Evolutionary conservation across 2,329 filamentous ascomycete species (phyloP), one percentile per base, ranked within the genome.

Genomic region (Neopestalotiopsis rosae): DNA sequence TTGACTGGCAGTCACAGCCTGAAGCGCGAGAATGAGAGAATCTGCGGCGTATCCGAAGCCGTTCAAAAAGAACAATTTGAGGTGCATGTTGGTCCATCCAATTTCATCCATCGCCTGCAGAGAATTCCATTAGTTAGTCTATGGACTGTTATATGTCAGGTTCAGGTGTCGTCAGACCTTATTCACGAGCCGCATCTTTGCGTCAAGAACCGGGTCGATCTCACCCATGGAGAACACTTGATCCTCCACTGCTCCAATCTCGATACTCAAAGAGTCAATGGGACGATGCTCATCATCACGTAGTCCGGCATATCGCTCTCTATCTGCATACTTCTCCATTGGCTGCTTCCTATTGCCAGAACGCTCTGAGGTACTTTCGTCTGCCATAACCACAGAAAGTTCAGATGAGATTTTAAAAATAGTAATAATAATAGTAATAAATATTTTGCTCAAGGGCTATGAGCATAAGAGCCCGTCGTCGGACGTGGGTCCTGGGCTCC

Each of bases 161-260:
- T 13, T 28, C 63, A 67, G 65, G 45, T 28, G 32, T 67, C 64
- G n/a, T 73, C 86, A 79, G 74, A 89, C 88, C 77, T 92, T 87
- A 76, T 92, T 93, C 70, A 92, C 86, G 34, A 92, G 81, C 72
- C 89, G 85, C 89, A 92, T 92, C 77, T 92, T 92, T 49, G 85
- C 85, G 73, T 88, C 87, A 56, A 92, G 80, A 1, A 86, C 89
- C 4, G 89, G 87, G 74, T 92, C 90, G 20, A 49, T 49, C 42
- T 49, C 42, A 49, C 42, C 13, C 42, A 49, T 49, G 5, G 42
- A 49, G 42, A 49, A 49, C 42, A 49, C 42, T 49, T 49, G 42
- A 49, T 49, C 42, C 17, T 49, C 7, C 42, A 49, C 17, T 17
- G 42, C 17, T 49, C 42, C 42, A n/a, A 49, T 49, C 5, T 49